Conservation (phyloP, 371 early-diverging fungal species). For the Vairimorpha apis region DNA sequence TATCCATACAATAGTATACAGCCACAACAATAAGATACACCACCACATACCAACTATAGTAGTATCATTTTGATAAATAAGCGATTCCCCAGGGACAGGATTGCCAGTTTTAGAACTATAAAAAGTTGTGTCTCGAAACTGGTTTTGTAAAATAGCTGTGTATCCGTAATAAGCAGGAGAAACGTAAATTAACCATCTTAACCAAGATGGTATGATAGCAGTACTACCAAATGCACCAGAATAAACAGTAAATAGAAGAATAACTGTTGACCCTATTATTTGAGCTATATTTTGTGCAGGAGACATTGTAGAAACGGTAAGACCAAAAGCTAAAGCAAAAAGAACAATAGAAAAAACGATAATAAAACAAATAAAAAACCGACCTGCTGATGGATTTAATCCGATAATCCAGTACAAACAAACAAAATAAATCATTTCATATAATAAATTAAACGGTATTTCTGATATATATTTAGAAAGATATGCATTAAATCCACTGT, state of each 20-base stretch:
- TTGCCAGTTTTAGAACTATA: not conserved
- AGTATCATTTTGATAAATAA: not conserved
- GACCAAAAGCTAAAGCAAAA: slow-evolving; percentile 43
- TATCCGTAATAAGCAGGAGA: slow-evolving; percentile 60
- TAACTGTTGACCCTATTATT: slow-evolving; percentile 62
- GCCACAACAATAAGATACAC: not conserved
- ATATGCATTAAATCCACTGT: slow-evolving; percentile 62
- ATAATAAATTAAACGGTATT: slow-evolving; percentile 52
- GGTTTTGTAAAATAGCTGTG: slow-evolving; percentile 45
- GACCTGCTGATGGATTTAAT: slow-evolving; percentile 42
- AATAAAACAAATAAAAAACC: slow-evolving; percentile 59
- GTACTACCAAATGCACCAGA: slow-evolving; percentile 64
- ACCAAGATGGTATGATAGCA: slow-evolving; percentile 59
- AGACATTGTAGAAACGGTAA: slow-evolving; percentile 58
- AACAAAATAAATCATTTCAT: slow-evolving; percentile 46
- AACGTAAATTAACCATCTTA: slow-evolving; percentile 65
- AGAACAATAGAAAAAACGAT: slow-evolving; percentile 61
- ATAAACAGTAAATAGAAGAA: slow-evolving; percentile 64
- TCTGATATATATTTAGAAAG: slow-evolving; percentile 63
- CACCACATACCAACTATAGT: slow-evolving; percentile 1
- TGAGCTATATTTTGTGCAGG: slow-evolving; percentile 50
- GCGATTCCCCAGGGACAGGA: not conserved
- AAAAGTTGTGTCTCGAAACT: not conserved
- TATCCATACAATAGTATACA: not conserved
- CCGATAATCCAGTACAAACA: slow-evolving; percentile 64